Conservation (phyloP, 345 rosid genomes). For the Eucalyptus leucophloia region DNA sequence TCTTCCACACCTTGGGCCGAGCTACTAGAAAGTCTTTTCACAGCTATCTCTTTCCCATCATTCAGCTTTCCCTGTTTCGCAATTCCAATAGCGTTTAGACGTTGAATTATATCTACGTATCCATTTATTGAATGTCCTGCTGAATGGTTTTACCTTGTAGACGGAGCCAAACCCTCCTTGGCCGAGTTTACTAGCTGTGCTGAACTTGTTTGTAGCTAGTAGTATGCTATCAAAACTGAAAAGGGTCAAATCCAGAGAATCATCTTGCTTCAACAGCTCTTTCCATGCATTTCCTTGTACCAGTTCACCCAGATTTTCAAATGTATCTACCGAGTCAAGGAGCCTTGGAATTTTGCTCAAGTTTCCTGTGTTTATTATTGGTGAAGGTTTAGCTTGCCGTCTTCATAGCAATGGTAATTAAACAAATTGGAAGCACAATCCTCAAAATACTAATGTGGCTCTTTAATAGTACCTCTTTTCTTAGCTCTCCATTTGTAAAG, state of each 20-base stretch:
- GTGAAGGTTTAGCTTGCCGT: neutral
- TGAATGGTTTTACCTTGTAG: neutral
- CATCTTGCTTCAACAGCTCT: neutral
- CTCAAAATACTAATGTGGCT: neutral
- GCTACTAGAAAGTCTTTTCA: slow-evolving; percentile 35
- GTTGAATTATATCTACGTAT: neutral
- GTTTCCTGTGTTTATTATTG: neutral
- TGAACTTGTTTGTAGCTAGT: neutral
- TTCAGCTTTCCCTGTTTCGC: slow-evolving; percentile 30
- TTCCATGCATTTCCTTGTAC: neutral
- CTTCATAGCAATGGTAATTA: neutral
- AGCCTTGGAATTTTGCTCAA: neutral
- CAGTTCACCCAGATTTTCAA: neutral
- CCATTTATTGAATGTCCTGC: neutral
- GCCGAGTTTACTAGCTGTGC: neutral
- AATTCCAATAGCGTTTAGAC: neutral
- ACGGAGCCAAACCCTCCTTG: neutral
- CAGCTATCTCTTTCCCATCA: slow-evolving; percentile 36
- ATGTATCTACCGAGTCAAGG: neutral
- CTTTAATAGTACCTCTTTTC: neutral
- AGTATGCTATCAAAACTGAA: neutral
- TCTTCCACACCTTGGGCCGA: slow-evolving; percentile 56
- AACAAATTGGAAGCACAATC: neutral
- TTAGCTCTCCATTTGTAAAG: neutral
- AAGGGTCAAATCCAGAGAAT: neutral